phyloP scores from a whole-genome alignment of 805 yeast species.

The Candida jianshihensis region DNA sequence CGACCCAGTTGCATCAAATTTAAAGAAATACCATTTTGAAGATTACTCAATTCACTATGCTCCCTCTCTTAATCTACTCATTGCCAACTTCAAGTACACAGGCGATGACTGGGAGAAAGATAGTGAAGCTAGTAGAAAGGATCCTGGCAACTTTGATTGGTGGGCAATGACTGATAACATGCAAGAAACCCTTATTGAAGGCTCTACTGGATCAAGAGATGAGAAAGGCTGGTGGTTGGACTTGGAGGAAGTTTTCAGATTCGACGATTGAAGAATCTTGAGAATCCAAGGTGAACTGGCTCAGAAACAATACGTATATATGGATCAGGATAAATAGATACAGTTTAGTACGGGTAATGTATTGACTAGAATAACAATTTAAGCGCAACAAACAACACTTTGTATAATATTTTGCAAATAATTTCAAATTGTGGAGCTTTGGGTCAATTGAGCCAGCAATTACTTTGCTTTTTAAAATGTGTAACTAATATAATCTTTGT shows the following conservation, averaged over 20 bases:
- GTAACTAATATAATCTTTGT: no score
- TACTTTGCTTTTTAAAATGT: no score
- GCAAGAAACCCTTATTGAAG: slow-evolving; percentile 32
- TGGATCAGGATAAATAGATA: no score
- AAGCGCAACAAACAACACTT: no score
- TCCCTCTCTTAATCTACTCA: slow-evolving; percentile 25
- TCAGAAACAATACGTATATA: no score
- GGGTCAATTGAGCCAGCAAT: no score
- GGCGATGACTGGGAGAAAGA: slow-evolving; percentile 33
- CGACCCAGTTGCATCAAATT: slow-evolving; percentile 26
- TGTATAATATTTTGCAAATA: no score
- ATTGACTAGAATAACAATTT: no score
- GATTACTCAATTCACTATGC: slow-evolving; percentile 35
- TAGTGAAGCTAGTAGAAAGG: slow-evolving; percentile 25
- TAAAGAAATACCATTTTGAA: slow-evolving; percentile 31
- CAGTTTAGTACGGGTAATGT: no score
- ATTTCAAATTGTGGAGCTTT: no score
- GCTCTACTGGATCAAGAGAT: slow-evolving; percentile 31
- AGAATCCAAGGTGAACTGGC: no score
- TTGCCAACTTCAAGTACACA: slow-evolving; percentile 31
- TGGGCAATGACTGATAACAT: slow-evolving; percentile 34
- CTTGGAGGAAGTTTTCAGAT: slow-evolving; percentile 33
- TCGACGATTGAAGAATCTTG: slow-evolving; percentile 25
- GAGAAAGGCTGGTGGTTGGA: slow-evolving; percentile 33
- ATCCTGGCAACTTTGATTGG: slow-evolving; percentile 33